Conservation (phyloP, 2,329 filamentous ascomycete genomes). For the Xylaria sp. region DNA sequence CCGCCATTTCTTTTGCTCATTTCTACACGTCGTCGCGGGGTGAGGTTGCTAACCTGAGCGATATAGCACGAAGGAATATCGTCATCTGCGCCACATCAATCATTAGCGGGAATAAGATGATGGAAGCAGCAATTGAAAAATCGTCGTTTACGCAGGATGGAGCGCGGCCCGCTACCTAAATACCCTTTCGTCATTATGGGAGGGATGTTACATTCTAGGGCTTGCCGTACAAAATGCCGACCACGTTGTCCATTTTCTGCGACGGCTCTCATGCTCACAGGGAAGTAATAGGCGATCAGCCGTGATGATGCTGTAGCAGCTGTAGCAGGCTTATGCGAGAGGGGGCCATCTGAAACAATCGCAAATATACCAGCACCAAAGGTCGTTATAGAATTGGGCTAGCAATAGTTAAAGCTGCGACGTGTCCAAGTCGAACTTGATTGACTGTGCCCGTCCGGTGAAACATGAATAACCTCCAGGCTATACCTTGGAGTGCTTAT, state of each 20-base stretch:
- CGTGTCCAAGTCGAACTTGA: background rate
- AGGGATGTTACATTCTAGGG: background rate
- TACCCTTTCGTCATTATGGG: background rate
- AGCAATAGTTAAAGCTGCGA: constrained; percentile 6
- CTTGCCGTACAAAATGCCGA: background rate
- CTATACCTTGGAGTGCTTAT: background rate
- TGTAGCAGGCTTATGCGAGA: constrained; percentile 10
- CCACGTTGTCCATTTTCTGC: background rate
- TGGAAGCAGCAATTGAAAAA: constrained; percentile 85
- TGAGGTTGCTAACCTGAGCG: constrained; percentile 28
- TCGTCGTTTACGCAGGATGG: constrained; percentile 66
- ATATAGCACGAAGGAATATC: constrained; percentile 77
- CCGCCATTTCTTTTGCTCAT: constrained; percentile 20
- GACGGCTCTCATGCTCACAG: background rate
- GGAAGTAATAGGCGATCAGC: background rate
- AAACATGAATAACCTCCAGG: background rate
- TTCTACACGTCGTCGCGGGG: constrained; percentile 32
- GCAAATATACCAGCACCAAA: background rate
- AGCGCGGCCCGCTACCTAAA: constrained; percentile 39
- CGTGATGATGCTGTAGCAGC: constrained; percentile 14
- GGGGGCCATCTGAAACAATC: constrained; percentile 10
- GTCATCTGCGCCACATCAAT: constrained; percentile 94
- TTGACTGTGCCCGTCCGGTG: background rate
- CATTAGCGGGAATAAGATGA: constrained; percentile 88
- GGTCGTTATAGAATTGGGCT: background rate